A percentile compares a stretch with the other conserved stretches of the same genome.
These are phyloP conservation scores for Pleurotus citrinopileatus DNA, from an alignment of 768 basidiomycete species.

Conservation along the genomic window DNA sequence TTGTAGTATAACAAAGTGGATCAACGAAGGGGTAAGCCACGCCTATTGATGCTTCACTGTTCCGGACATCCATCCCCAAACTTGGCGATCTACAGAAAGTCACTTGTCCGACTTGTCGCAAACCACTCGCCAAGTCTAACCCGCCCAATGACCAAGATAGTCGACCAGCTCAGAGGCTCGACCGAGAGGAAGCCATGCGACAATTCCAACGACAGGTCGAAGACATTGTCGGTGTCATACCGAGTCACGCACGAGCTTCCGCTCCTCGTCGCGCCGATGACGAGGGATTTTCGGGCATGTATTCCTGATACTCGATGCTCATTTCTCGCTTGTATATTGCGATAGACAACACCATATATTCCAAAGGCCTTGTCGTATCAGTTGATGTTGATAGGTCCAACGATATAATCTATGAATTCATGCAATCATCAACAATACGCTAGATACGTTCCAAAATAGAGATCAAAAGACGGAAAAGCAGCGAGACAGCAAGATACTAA, in stretches of 20 bases:
- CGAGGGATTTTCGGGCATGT: slow-evolving; percentile 51
- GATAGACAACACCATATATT: not conserved
- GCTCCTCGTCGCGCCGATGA: slow-evolving; percentile 14
- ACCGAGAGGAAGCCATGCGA: not conserved
- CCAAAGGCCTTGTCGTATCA: not conserved
- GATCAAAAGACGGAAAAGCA: not conserved
- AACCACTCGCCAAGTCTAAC: slow-evolving; percentile 28
- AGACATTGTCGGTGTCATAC: too few relatives aligned
- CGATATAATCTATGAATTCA: slow-evolving; percentile 10
- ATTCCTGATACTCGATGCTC: slow-evolving; percentile 36
- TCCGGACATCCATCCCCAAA: not conserved
- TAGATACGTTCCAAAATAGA: slow-evolving; percentile 1
- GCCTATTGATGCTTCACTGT: not conserved
- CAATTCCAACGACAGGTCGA: not conserved
- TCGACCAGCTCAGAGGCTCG: not conserved
- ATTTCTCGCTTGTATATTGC: not conserved
- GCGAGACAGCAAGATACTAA: not conserved
- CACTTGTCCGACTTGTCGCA: slow-evolving; percentile 68
- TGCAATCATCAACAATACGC: slow-evolving; percentile 10
- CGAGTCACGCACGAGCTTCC: too few relatives aligned
- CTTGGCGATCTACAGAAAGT: slow-evolving; percentile 39
- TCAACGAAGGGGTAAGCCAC: slow-evolving; percentile 49
- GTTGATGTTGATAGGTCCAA: not conserved
- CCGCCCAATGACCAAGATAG: not conserved
- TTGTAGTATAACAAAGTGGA: slow-evolving; percentile 64